These are phyloP conservation scores for Lunasporangiospora selenospora DNA, from an alignment of 192 early-diverging fungal genomes.

Conservation along the genomic window DNA sequence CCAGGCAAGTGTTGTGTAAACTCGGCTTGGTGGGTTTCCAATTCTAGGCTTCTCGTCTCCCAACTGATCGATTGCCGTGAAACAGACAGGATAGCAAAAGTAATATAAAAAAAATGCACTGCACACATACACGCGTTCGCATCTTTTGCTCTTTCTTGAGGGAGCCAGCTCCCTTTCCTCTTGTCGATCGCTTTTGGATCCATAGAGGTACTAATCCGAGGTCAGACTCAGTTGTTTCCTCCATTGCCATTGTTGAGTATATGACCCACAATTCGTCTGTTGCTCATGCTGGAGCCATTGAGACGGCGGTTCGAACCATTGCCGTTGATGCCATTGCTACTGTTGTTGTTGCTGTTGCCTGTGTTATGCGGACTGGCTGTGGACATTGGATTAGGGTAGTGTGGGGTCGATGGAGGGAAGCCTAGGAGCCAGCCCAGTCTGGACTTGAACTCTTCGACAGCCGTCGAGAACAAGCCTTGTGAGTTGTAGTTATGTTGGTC, in stretches of 20 bases:
- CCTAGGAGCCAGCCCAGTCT: constrained; percentile 81
- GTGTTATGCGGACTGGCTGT: constrained; percentile 1
- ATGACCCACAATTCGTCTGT: too few species aligned
- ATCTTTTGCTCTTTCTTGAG: too few species aligned
- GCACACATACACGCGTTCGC: too few species aligned
- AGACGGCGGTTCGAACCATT: too few species aligned
- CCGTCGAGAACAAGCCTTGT: constrained; percentile 65
- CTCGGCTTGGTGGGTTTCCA: too few species aligned
- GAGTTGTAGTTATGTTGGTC: constrained; percentile 66
- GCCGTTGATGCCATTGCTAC: background rate
- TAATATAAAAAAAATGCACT: too few species aligned
- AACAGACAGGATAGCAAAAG: too few species aligned
- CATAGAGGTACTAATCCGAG: background rate
- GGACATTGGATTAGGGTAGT: background rate
- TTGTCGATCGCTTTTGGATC: background rate
- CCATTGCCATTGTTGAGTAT: background rate
- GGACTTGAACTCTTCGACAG: constrained; percentile 64
- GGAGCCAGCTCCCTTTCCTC: background rate
- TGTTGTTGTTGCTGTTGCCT: constrained; percentile 18
- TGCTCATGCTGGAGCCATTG: too few species aligned
- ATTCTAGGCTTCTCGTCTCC: too few species aligned
- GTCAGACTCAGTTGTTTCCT: background rate
- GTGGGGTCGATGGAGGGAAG: background rate
- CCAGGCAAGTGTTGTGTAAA: too few species aligned
- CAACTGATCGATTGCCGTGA: constrained; percentile 3